Conservation (phyloP, 2,329 filamentous ascomycete species). For the Teratosphaeria epicoccoides region DNA sequence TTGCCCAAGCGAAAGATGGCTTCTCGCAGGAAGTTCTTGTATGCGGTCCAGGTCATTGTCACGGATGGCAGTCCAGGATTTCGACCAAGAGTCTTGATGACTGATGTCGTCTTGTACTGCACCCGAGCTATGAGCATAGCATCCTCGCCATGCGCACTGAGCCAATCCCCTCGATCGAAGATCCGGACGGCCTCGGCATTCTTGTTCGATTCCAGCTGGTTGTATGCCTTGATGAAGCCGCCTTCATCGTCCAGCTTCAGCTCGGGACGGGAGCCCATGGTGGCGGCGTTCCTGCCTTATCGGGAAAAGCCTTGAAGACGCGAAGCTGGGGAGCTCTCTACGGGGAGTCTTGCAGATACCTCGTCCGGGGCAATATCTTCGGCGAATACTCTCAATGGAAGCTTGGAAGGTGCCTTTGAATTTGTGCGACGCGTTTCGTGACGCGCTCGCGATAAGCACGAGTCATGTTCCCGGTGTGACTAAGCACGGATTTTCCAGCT, state of each 20-base stretch:
- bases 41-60: conserved; percentile 90
- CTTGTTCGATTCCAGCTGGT: conserved; percentile 61
- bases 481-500: not conserved
- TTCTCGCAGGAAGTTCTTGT: conserved; percentile 88
- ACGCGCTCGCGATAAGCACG: not conserved
- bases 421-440: not conserved
- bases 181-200: conserved; percentile 75
- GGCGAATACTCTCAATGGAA: not conserved
- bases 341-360: too few relatives aligned
- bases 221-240: conserved; percentile 95
- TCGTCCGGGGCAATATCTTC: too few relatives aligned
- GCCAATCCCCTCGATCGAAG: conserved; percentile 90
- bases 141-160: conserved; percentile 84
- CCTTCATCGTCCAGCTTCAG: conserved; percentile 82
- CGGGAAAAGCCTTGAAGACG: not conserved
- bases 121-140: conserved; percentile 73
- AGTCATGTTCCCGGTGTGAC: not conserved
- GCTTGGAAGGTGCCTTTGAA: not conserved
- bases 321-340: not conserved
- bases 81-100: conserved; percentile 78
- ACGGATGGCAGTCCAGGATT: conserved; percentile 83
- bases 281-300: not conserved
- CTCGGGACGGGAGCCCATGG: conserved; percentile 47
- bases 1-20: conserved; percentile 86
- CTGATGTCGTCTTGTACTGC: conserved; percentile 93